Percentiles rank a stretch among this genome's conserved stretches.
Conservation (phyloP, 768 basidiomycete species). For the Naganishia antarctica region DNA sequence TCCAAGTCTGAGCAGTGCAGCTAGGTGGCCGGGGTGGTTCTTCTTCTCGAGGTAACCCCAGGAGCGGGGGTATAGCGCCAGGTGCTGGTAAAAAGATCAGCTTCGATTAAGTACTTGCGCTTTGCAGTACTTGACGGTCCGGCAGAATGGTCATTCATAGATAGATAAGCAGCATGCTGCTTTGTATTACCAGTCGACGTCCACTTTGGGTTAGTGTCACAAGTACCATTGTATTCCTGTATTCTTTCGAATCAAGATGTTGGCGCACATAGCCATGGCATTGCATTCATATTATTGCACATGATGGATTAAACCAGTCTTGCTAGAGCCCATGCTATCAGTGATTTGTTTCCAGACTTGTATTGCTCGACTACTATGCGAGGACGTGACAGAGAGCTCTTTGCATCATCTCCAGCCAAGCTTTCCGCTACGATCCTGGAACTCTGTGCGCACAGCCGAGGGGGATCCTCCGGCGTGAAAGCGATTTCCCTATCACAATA, state of each 20-base stretch:
- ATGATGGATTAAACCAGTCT: not conserved
- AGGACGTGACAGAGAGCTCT: not conserved
- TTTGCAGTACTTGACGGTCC: not conserved
- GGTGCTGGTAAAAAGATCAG: constrained; percentile 57
- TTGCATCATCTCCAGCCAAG: not conserved
- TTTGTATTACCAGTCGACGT: constrained; percentile 1
- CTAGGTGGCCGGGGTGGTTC: too few species aligned
- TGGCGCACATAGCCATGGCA: constrained; percentile 17
- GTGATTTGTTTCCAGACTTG: not conserved
- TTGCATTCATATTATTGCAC: constrained; percentile 9
- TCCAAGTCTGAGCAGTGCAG: constrained; percentile 11
- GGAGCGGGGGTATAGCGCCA: too few species aligned
- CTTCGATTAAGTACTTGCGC: constrained; percentile 40
- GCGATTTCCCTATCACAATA: not conserved
- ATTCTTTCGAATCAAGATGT: not conserved
- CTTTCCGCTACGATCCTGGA: not conserved
- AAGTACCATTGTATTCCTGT: constrained; percentile 21
- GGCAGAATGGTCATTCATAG: not conserved
- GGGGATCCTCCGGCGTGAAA: constrained; percentile 3
- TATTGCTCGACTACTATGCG: constrained; percentile 2
- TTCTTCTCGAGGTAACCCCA: too few species aligned
- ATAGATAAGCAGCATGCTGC: not conserved
- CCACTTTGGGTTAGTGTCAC: constrained; percentile 3
- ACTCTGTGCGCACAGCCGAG: not conserved
- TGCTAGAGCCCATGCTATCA: not conserved